Evolutionary conservation across 2,329 filamentous ascomycete genomes (phyloP), one percentile per base, ranked within the genome.

Genomic region (Amphichorda felina): DNA sequence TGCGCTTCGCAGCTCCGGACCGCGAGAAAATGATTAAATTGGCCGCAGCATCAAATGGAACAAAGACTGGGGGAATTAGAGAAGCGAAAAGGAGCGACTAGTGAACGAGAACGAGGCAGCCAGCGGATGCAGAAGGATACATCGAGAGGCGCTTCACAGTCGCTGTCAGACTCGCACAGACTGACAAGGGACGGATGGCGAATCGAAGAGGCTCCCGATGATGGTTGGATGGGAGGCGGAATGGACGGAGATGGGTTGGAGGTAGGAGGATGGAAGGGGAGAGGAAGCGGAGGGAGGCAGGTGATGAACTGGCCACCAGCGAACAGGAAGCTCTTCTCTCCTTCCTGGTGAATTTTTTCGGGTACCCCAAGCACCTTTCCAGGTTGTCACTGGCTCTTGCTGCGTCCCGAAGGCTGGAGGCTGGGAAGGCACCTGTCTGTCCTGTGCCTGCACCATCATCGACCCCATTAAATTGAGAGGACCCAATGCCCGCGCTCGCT

Each of bases 41-140:
- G 21, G 21, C 21, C 21, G 21, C 10, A 24, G 21, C 21, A 24
- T 24, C 21, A 24, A 31, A 17, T 33, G 19, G 31, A 19, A 19
- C 31, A 21, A 35, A 18, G 19, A 35, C 30, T 13, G 6, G 16
- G 40, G 38, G 36, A 45, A 46, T 40, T 37, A 45, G 41, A 47
- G 45, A 54, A 49, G 40, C 45, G 41, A 42, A 46, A 49, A 46
- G 38, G 41, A 50, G 43, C 39, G 46, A 41, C 44, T 40, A 42
- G 38, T 43, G 32, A 38, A 43, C 16, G 40, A 41, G 33, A 37
- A 43, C 15, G 14, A 34, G 40, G 44, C 29, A 35, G 37, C 43
- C 43, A 30, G 41, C 45, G 39, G 47, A n/a, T n/a, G n/a, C n/a
- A n/a, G n/a, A n/a, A n/a, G n/a, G 44, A 52, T 46, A 50, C 55